phyloP scores from a whole-genome alignment of 331 rosid genomes.

The Quercus lobata region DNA sequence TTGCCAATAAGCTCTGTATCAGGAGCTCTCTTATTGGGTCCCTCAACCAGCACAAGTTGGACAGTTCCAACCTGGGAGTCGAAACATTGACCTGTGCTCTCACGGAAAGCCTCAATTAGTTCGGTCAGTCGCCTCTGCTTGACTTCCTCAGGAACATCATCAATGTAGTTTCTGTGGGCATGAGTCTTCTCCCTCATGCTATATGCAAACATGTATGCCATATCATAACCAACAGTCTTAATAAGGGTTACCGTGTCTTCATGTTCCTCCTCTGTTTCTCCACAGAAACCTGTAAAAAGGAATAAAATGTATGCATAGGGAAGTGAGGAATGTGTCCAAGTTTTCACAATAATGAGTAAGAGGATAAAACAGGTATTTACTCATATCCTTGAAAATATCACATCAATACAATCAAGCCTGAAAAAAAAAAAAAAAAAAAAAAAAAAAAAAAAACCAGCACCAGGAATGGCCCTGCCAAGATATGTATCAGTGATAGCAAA shows the following conservation, averaged over 20 bases:
- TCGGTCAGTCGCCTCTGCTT: constrained; percentile 94
- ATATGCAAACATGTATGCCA: constrained; percentile 98
- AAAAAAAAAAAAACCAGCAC: not conserved
- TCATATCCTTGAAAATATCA: not conserved
- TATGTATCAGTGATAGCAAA: not conserved
- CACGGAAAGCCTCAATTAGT: constrained; percentile 79
- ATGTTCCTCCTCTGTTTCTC: constrained; percentile 93
- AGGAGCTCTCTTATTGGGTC: constrained; percentile 88
- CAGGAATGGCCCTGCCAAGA: not conserved
- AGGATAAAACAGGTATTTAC: not conserved
- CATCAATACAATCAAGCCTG: not conserved
- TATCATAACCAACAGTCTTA: constrained; percentile 75
- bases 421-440: too few relatives aligned
- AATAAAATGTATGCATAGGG: constrained; percentile 13
- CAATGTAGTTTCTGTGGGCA: constrained; percentile 83
- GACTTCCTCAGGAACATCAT: constrained; percentile 83
- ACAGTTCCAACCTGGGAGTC: constrained; percentile 75
- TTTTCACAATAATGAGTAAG: not conserved
- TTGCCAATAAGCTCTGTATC: constrained; percentile 88
- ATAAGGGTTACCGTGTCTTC: constrained; percentile 66
- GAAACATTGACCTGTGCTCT: constrained; percentile 81
- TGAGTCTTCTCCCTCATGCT: constrained; percentile 99
- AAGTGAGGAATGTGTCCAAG: not conserved
- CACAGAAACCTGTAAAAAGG: constrained; percentile 69
- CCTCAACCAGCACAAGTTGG: constrained; percentile 90